Evolutionary conservation across 306 rosid species (phyloP), one percentile per base, ranked within the genome.

Genomic region (Prunus dulcis): DNA sequence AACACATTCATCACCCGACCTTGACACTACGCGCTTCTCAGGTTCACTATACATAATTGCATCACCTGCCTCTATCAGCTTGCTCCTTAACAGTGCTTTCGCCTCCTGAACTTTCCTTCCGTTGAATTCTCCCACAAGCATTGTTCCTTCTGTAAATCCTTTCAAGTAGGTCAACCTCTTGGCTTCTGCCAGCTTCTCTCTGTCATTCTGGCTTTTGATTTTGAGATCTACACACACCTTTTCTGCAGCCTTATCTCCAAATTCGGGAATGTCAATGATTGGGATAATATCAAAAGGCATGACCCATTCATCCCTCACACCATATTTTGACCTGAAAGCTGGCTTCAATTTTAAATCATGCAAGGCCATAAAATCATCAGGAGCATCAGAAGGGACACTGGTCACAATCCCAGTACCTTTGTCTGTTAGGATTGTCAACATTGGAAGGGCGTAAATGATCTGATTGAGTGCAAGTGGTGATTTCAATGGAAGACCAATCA

Each of bases 391-490:
- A 18, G 98, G 98, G 63, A 94, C 98, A 81, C 97, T 92, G 47
- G 98, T 94, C 69, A 94, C 98, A 18, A 94, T 86, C 53, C 98
- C 98, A 12, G 98, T 90, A 74, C 98, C 98, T 85, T 94, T 94
- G 72, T 94, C 96, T 82, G 93, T 94, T 68, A 94, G 82, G 75
- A 94, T 86, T 45, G 97, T 90, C 85, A 94, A 45, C 98, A 94
- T 94, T 18, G 98, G 98, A 82, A 94, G 98, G 7, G 95, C 93
- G 77, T 94, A 92, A 58, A 94, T 92, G 53, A 88, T 68, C 66
- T 89, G 89, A 49, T 92, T 89, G n/a, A 90, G 46, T 9, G 98
- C 79, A 62, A 89, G 93, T 18, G 98, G 98, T 14, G 98, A 94
- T 75, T 83, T 92, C 79, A 94, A 46, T 18, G 93, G 91, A 68